These are phyloP conservation scores for Pichia kudriavzevii DNA, from an alignment of 1,139 yeast species.

Conservation along the genomic window DNA sequence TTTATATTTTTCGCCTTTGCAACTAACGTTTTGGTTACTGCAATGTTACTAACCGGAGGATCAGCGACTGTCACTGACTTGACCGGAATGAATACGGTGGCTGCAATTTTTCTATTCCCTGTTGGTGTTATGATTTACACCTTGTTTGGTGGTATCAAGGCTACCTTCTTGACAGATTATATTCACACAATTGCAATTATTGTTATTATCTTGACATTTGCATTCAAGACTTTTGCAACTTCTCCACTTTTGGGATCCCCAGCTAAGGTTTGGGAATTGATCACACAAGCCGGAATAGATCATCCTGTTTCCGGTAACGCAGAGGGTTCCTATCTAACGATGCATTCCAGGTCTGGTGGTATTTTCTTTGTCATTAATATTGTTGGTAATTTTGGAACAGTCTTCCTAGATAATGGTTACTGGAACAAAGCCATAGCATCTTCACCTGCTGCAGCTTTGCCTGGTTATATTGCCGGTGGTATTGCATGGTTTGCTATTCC, in stretches of 20 bases:
- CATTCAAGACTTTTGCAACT: slow-evolving; percentile 36
- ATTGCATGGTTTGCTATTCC: slow-evolving; percentile 41
- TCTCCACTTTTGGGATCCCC: slow-evolving; percentile 41
- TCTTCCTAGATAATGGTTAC: slow-evolving; percentile 26
- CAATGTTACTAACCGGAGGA: slow-evolving; percentile 35
- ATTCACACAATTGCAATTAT: slow-evolving; percentile 25
- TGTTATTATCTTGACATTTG: slow-evolving; percentile 28
- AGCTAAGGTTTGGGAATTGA: slow-evolving; percentile 37
- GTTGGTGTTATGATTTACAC: slow-evolving; percentile 38
- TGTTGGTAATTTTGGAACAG: slow-evolving; percentile 19
- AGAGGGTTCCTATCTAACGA: slow-evolving; percentile 42
- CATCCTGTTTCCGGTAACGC: slow-evolving; percentile 38
- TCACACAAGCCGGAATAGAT: slow-evolving; percentile 27
- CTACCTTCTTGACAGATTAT: slow-evolving; percentile 32
- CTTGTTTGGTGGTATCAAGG: slow-evolving; percentile 38
- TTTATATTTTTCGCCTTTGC: slow-evolving; percentile 23
- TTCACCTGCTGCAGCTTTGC: slow-evolving; percentile 26
- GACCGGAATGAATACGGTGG: slow-evolving; percentile 35
- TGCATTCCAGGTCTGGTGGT: slow-evolving; percentile 35
- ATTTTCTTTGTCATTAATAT: slow-evolving; percentile 24
- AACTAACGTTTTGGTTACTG: slow-evolving; percentile 26
- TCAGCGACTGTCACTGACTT: slow-evolving; percentile 33
- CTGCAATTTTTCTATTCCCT: slow-evolving; percentile 36
- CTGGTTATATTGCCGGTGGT: slow-evolving; percentile 39
- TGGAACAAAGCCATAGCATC: slow-evolving; percentile 35